Conservation (phyloP, 495 filamentous ascomycete genomes). For the Penicillium steckii region DNA sequence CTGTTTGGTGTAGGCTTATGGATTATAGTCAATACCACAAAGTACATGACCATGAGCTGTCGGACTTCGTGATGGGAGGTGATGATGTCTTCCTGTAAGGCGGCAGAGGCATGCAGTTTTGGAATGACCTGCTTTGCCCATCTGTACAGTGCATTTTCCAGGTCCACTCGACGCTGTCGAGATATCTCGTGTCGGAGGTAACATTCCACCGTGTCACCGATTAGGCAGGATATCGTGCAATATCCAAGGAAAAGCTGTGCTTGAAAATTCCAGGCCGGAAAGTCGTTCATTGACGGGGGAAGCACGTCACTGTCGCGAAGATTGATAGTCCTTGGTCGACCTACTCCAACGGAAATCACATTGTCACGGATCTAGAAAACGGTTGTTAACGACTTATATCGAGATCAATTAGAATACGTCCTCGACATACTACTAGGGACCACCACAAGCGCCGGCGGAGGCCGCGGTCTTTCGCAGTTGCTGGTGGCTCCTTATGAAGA, state of each 20-base stretch:
- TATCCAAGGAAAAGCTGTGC: slow-evolving; percentile 26
- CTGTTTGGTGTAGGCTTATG: slow-evolving; percentile 26
- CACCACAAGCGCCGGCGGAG: slow-evolving; percentile 29
- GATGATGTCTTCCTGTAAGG: slow-evolving; percentile 16
- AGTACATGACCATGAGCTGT: slow-evolving; percentile 29
- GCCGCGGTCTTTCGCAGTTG: slow-evolving; percentile 22
- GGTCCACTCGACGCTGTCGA: slow-evolving; percentile 22
- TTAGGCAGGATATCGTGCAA: slow-evolving; percentile 25
- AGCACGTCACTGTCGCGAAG: slow-evolving; percentile 29
- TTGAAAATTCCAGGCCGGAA: slow-evolving; percentile 24
- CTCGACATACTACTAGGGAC: slow-evolving; percentile 25
- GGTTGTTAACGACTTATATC: neutral
- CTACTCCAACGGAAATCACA: slow-evolving; percentile 30
- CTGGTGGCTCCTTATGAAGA: slow-evolving; percentile 27
- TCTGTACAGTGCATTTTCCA: slow-evolving; percentile 29
- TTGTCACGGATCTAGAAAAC: slow-evolving; percentile 26
- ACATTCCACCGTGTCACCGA: slow-evolving; percentile 30
- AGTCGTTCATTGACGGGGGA: slow-evolving; percentile 29
- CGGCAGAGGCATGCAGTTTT: slow-evolving; percentile 18
- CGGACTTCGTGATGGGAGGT: slow-evolving; percentile 23
- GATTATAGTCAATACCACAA: slow-evolving; percentile 25
- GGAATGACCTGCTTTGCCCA: slow-evolving; percentile 32
- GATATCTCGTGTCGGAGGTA: slow-evolving; percentile 26
- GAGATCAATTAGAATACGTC: neutral
- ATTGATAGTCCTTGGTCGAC: slow-evolving; percentile 29